These are phyloP conservation scores for Hygrocybe coccinea DNA, from an alignment of 768 basidiomycete species.

Conservation along the genomic window DNA sequence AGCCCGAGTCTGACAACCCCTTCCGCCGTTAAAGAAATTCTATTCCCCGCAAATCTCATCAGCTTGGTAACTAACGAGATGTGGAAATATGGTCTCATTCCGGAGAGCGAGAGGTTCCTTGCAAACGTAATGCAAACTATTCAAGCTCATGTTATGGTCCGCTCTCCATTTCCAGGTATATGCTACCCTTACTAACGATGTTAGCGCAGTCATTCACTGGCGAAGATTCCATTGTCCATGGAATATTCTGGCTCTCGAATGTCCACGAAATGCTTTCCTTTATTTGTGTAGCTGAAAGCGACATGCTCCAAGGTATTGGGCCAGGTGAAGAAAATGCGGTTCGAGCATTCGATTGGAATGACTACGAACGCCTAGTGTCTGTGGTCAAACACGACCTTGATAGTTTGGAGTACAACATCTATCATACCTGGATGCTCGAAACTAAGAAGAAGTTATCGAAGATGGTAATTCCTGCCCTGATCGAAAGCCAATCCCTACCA, in stretches of 20 bases:
- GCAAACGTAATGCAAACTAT: slow-evolving; percentile 99
- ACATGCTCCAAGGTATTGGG: slow-evolving; percentile 96
- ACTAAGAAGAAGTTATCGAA: slow-evolving; percentile 93
- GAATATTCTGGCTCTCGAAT: slow-evolving; percentile 99
- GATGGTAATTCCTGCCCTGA: slow-evolving; percentile 98
- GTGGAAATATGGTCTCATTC: slow-evolving; percentile 98
- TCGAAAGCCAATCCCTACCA: slow-evolving; percentile 95
- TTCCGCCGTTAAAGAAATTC: slow-evolving; percentile 92
- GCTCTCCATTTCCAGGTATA: slow-evolving; percentile 26
- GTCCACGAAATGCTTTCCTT: slow-evolving; percentile 99
- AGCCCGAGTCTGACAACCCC: slow-evolving; percentile 85
- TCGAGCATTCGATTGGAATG: slow-evolving; percentile 92
- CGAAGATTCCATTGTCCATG: slow-evolving; percentile 93
- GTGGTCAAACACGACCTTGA: slow-evolving; percentile 99
- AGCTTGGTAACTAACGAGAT: slow-evolving; percentile 98
- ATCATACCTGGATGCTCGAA: slow-evolving; percentile 99
- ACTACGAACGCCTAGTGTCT: slow-evolving; percentile 94
- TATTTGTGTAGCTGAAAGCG: slow-evolving; percentile 97
- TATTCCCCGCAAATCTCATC: slow-evolving; percentile 98
- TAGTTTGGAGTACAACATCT: slow-evolving; percentile 98
- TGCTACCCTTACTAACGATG: slow-evolving; percentile 11
- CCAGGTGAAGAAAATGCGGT: slow-evolving; percentile 91
- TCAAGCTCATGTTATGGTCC: slow-evolving; percentile 95
- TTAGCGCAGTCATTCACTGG: slow-evolving; percentile 72
- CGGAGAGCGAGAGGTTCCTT: slow-evolving; percentile 95